Base-by-base conservation (phyloP, 192 early-diverging fungal genomes). In the Backusella liffmaniae region DNA sequence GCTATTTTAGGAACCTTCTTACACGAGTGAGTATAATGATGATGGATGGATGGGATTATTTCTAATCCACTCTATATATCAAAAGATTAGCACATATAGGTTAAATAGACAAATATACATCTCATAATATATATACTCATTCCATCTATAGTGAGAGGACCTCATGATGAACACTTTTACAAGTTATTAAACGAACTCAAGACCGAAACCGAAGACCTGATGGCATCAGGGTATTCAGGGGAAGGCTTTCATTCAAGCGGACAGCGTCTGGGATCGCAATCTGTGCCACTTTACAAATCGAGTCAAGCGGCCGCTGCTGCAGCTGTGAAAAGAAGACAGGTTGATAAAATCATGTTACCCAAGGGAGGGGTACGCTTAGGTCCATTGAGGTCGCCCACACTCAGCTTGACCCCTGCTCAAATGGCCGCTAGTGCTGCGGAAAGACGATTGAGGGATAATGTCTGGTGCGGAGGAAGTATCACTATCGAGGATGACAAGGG, bases 1-100 rank as follows among this genome's bases (percentile, higher is more conserved):
- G 84, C 87, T 53, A 73, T 94, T 46, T 66, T 95, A 1, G 92
- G 91, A 2, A 94, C 94, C 3, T 92, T 94, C 88, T 78, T 95
- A 34, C 94, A 95, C 73, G 94, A 94, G 83, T 84, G 73, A 41
- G 79, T 49, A 32, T 32, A 2, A 32, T 32, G 32, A 32, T 32
- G 2, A 32, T 32, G 32, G 2, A 26, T 26, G 2, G 32, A 26
- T 26, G 2, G 32, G 32, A 32, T 32, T 2, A 32, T 32, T 32
- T 32, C 32, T 32, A 32, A 32, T 32, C 32, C 2, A 3, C 32
- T 32, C 0, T 1, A 32, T 32, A 26, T 26, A 26, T 26, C 0
- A 26, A 26, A 26, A 70, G 51, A 71, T 39, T 71, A 9, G 67
- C 56, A 51, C 56, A 46, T 77, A 34, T 49, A 49, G 46, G 46